Evolutionary conservation across 257 asterid genomes (phyloP).

Genomic region (Solanum raphanifolium): DNA sequence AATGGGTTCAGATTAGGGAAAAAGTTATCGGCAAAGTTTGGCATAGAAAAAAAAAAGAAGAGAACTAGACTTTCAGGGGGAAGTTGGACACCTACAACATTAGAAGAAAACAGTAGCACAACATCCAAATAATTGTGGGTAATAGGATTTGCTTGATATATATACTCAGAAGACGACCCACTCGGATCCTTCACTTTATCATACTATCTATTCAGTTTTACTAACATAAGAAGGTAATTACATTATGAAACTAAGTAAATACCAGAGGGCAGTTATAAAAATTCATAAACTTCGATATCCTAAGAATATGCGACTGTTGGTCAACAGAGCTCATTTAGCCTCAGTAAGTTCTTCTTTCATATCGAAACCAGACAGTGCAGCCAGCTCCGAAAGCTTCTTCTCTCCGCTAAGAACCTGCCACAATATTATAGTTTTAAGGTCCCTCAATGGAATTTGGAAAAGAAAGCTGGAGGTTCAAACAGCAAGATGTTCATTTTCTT

Average conservation of each 20-base stretch:
- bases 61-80: background rate
- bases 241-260: background rate
- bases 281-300: background rate
- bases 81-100: background rate
- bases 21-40: background rate
- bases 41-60: background rate
- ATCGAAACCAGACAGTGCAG: constrained; percentile 52
- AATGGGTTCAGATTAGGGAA: background rate
- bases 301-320: background rate
- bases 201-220: background rate
- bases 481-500: background rate
- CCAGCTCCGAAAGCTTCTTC: constrained; percentile 62
- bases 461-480: background rate
- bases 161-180: background rate
- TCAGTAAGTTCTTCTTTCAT: constrained; percentile 49
- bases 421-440: background rate
- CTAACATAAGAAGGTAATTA: background rate
- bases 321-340: constrained; percentile 17
- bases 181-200: background rate
- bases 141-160: background rate
- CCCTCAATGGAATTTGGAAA: background rate
- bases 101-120: background rate
- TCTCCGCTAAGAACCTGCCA: constrained; percentile 68
- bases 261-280: background rate
- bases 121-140: background rate